Percentiles rank a stretch among this genome's conserved stretches.
These are phyloP conservation scores for Diospyros kaki DNA, from an alignment of 148 eudicot genomes.

Conservation along the genomic window DNA sequence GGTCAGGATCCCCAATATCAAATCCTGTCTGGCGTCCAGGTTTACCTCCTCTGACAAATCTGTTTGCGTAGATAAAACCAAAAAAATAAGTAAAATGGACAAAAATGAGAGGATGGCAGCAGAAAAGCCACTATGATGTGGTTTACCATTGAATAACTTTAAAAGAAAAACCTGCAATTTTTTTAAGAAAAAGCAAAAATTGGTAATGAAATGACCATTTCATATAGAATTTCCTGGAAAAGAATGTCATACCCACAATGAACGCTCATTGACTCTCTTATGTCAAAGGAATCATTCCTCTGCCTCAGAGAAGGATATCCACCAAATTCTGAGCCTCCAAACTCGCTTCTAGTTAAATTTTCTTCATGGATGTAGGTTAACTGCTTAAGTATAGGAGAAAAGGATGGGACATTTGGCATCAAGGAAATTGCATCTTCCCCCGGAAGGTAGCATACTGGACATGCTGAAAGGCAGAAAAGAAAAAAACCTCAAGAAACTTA, in stretches of 20 bases:
- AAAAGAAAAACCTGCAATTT: neutral
- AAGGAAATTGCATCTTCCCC: constrained; percentile 66
- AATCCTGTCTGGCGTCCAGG: constrained; percentile 89
- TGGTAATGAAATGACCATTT: neutral
- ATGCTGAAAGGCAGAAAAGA: constrained; percentile 49
- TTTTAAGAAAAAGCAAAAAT: constrained; percentile 1
- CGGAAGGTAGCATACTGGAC: constrained; percentile 96
- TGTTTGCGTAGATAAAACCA: constrained; percentile 17
- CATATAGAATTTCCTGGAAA: neutral
- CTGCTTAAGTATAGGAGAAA: constrained; percentile 63
- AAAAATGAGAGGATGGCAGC: neutral
- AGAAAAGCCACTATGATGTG: neutral
- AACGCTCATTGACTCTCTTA: constrained; percentile 86
- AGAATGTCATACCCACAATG: constrained; percentile 79
- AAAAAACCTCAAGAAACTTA: neutral
- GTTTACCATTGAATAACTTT: neutral
- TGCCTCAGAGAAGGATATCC: constrained; percentile 90
- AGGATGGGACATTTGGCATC: constrained; percentile 84
- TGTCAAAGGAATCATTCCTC: constrained; percentile 79
- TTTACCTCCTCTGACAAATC: constrained; percentile 76
- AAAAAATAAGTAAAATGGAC: constrained; percentile 5
- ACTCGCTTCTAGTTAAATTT: constrained; percentile 60
- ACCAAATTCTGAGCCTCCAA: constrained; percentile 98
- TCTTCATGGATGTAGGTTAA: constrained; percentile 76
- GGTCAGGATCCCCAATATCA: constrained; percentile 82